Evolutionary conservation across 768 basidiomycete genomes (phyloP).

Genomic region (Lyophyllum shimeji): DNA sequence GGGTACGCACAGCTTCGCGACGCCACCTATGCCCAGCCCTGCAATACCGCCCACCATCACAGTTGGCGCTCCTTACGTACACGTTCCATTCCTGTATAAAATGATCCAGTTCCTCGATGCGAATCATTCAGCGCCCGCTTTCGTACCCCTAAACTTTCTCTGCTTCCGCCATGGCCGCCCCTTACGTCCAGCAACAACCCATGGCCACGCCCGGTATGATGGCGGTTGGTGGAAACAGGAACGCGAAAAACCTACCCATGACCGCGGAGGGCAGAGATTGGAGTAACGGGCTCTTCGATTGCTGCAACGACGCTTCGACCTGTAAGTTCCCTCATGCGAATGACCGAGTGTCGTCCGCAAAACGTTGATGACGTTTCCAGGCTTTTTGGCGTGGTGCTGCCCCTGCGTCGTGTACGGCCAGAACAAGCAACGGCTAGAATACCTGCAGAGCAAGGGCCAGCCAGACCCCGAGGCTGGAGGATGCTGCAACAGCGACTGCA

Average conservation of each 20-base stretch:
- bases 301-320: slow-evolving; percentile 19
- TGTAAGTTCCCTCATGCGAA: slow-evolving; percentile 16
- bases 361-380: slow-evolving; percentile 14
- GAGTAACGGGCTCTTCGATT: slow-evolving; percentile 26
- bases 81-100: neutral
- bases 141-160: neutral
- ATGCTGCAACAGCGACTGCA: slow-evolving; percentile 28
- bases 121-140: neutral
- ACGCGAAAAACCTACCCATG: slow-evolving; percentile 25
- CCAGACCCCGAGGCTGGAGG: slow-evolving; percentile 37
- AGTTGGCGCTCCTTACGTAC: slow-evolving; percentile 1
- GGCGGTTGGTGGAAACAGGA: slow-evolving; percentile 20
- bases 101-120: neutral
- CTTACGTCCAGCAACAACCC: slow-evolving; percentile 18
- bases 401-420: slow-evolving; percentile 39
- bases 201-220: slow-evolving; percentile 20
- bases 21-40: neutral
- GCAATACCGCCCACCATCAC: slow-evolving; percentile 2
- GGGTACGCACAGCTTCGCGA: neutral
- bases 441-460: slow-evolving; percentile 27
- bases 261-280: slow-evolving; percentile 26
- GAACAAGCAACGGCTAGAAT: slow-evolving; percentile 32
- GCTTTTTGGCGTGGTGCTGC: slow-evolving; percentile 29
- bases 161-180: neutral
- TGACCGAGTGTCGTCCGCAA: neutral